These are phyloP conservation scores for Miscanthus lutarioriparius DNA, from an alignment of 176 grass and related monocot genomes.

Conservation along the genomic window DNA sequence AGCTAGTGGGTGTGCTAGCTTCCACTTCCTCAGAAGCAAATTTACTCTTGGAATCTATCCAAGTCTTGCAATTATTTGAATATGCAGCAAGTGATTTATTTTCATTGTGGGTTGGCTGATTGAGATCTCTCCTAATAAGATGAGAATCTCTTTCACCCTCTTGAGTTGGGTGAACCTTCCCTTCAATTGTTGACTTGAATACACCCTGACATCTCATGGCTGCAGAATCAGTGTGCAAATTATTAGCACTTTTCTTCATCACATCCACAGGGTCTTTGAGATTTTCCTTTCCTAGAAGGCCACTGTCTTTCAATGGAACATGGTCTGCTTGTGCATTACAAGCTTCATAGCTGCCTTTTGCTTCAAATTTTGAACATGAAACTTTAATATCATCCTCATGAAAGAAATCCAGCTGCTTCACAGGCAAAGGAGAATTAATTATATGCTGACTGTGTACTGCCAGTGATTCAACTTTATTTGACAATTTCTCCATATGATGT, in stretches of 20 bases:
- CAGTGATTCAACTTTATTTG: slow-evolving; percentile 29
- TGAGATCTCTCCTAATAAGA: slow-evolving; percentile 22
- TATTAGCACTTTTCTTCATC: slow-evolving; percentile 20
- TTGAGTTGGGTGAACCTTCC: slow-evolving; percentile 13
- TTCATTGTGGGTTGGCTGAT: slow-evolving; percentile 12
- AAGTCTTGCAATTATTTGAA: slow-evolving; percentile 34
- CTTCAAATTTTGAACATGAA: slow-evolving; percentile 37
- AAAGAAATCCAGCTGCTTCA: slow-evolving; percentile 89
- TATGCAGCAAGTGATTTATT: slow-evolving; percentile 18
- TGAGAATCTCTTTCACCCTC: not conserved
- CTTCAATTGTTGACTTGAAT: slow-evolving; percentile 26
- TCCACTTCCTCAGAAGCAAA: slow-evolving; percentile 45
- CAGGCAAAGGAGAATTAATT: slow-evolving; percentile 65
- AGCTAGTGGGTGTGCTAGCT: slow-evolving; percentile 61
- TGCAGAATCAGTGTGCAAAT: not conserved
- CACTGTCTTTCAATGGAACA: slow-evolving; percentile 21
- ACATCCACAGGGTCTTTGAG: slow-evolving; percentile 25
- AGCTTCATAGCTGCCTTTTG: slow-evolving; percentile 19
- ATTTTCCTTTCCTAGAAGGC: slow-evolving; percentile 17
- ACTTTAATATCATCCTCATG: slow-evolving; percentile 62
- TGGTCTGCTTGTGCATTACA: slow-evolving; percentile 2
- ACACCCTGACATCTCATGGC: slow-evolving; percentile 1
- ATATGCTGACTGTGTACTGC: slow-evolving; percentile 31
- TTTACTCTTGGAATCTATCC: slow-evolving; percentile 35
- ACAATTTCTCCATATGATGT: slow-evolving; percentile 52